Evolutionary conservation across 805 yeast genomes (phyloP).

Genomic region (Ogataea angusta): DNA sequence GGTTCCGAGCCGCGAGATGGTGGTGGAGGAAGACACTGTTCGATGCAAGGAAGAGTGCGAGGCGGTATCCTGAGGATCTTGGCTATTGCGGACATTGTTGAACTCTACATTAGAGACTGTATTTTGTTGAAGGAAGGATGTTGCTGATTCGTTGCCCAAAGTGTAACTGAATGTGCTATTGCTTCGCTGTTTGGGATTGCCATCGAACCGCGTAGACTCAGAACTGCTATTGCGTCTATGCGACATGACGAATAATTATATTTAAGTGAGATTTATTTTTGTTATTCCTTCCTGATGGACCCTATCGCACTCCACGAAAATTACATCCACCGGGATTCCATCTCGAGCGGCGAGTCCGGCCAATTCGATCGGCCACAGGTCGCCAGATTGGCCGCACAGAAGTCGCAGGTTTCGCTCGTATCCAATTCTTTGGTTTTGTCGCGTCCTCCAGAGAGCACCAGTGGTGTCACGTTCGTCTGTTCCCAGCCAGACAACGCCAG

Average conservation of each 20-base stretch:
- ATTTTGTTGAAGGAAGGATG: constrained; percentile 21
- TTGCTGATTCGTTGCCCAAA: constrained; percentile 16
- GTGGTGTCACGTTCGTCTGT: constrained; percentile 28
- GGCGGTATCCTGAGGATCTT: constrained; percentile 8
- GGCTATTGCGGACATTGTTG: constrained; percentile 28
- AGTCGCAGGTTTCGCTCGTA: constrained; percentile 20
- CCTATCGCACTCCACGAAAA: constrained; percentile 26
- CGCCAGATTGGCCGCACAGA: constrained; percentile 11
- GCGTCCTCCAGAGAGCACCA: constrained; percentile 31
- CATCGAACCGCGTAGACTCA: constrained; percentile 2
- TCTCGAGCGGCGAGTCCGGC: constrained; percentile 5
- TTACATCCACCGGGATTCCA: constrained; percentile 17
- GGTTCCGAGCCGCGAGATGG: constrained; percentile 19
- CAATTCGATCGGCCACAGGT: constrained; percentile 1
- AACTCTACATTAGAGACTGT: constrained; percentile 33
- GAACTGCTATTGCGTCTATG: constrained; percentile 7
- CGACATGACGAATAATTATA: neutral
- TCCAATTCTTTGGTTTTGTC: constrained; percentile 20
- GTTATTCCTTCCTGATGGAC: constrained; percentile 9
- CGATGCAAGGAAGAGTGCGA: constrained; percentile 14
- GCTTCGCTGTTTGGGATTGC: constrained; percentile 10
- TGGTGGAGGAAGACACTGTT: constrained; percentile 22
- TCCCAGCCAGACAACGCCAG: constrained; percentile 10
- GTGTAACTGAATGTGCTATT: constrained; percentile 12
- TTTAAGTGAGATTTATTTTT: constrained; percentile 1